Evolutionary conservation across 176 grass and related monocot species (phyloP), one percentile per base, ranked within the genome.

Genomic region (Rhipidocladum racemiflorum): DNA sequence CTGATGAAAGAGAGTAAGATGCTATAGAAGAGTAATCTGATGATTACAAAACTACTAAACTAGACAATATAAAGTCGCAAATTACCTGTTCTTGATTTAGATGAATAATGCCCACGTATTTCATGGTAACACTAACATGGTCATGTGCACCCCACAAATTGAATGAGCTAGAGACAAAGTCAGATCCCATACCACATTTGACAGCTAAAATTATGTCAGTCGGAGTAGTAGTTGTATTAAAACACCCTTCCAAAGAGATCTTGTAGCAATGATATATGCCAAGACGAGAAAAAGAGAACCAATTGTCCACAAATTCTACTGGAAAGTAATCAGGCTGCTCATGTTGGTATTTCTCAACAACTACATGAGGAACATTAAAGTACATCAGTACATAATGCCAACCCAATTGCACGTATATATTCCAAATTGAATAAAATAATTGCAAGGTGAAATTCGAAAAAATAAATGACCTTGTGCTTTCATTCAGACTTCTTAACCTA

Each of bases 251-350:
- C 9, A 90, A 56, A 39, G 84, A 89, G 64, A 97, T 89, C 70
- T 59, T 86, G 54, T 93, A 97, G 82, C 94, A 97, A 81, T 89
- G 35, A 34, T 93, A 93, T 35, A 90, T 29, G 27, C 94, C 91
- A 76, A 74, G 87, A 65, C 16, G 21, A 81, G 55, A 89, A 89
- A 97, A 93, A 1, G 81, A 76, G 13, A 56, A 77, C 94, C 94
- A 97, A 16, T 27, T 89, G 64, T 93, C 81, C 64, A 97, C 23
- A 70, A 97, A 53, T 53, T 87, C 48, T 50, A 18, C 91, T 12
- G 94, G 91, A 61, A 97, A 93, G 78, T 93, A 93, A 7, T 88
- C 78, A 73, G 86, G 81, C 15, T 97, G 89, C 25, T 84, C 84
- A 0, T 86, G 9, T 43, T 86, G 71, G 79, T 85, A 93, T 70